Evolutionary conservation across 495 filamentous ascomycete genomes (phyloP), one percentile per base, ranked within the genome.

Genomic region (Neurospora intermedia): DNA sequence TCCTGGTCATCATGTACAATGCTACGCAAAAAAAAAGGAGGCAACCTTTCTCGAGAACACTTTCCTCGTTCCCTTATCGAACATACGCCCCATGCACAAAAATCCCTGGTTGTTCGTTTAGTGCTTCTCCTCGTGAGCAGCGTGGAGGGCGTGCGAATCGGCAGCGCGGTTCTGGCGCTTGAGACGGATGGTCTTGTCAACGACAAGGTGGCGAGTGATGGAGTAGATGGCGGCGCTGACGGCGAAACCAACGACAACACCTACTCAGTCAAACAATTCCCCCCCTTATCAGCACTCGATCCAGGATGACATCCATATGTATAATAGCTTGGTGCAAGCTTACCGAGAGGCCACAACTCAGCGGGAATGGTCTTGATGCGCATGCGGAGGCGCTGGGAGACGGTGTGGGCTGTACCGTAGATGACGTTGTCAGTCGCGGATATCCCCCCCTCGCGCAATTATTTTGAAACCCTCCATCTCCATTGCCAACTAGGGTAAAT

Each of bases 291-390:
- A 74, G 41, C 43, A 41, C 35, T 23, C 10, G 54, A 2, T 27
- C 54, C 27, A 69, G 43, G 45, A 72, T 39, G 42, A 16, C 7
- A 43, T 38, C 45, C 15, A 38, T 2, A 11, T 59, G 45, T 66
- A 66, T 66, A 9, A 66, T 66, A 66, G 27, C 27, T 38, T 66
- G 54, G 71, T 46, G 40, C 77, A 69, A 72, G 86, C 90, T 82
- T 91, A 97, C 94, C 93, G 76, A 99, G 89, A 77, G 96, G 96
- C 78, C 95, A 89, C 89, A 99, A 87, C 87, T 99, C 96, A 69
- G 94, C 90, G 74, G 96, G 96, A 80, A 97, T 90, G 85, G 89
- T 89, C 88, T 92, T 93, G 74, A 98, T 84, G 75, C 87, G 88
- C 78, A 96, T 91, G 54, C 54, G 54, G 74, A 99, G 86, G 77